Conservation (phyloP, 441 rosid species). For the Lepidium campestre region DNA sequence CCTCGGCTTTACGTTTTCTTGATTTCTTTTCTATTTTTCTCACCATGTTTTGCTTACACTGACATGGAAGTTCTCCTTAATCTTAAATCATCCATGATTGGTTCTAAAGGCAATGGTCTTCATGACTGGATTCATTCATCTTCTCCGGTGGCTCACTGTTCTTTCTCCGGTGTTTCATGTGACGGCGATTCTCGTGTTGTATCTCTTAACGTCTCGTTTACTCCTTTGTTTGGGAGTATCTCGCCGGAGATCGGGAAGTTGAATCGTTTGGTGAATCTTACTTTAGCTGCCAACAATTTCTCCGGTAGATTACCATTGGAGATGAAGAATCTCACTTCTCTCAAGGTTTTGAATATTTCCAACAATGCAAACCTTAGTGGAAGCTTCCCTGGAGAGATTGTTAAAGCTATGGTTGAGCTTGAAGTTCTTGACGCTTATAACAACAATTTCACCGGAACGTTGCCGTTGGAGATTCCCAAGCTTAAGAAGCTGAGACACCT, state of each 20-base stretch:
- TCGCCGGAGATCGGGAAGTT: conserved; percentile 67
- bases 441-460: conserved; percentile 54
- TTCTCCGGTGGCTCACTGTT: conserved; percentile 58
- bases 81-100: conserved; percentile 60
- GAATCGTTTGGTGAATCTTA: conserved; percentile 51
- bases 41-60: conserved; percentile 30
- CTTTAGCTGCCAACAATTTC: conserved; percentile 43
- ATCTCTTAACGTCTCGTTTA: conserved; percentile 47
- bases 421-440: conserved; percentile 62
- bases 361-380: conserved; percentile 40
- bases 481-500: conserved; percentile 55
- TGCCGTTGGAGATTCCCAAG: conserved; percentile 43
- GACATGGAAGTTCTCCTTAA: conserved; percentile 58
- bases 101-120: conserved; percentile 50
- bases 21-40: conserved; percentile 5
- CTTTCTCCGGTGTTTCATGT: conserved; percentile 71
- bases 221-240: conserved; percentile 42
- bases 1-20: conserved; percentile 1
- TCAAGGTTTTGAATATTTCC: conserved; percentile 60
- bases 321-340: conserved; percentile 46
- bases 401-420: conserved; percentile 44
- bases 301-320: conserved; percentile 52
- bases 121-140: conserved; percentile 48
- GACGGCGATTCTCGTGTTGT: conserved; percentile 45
- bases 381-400: conserved; percentile 53